Evolutionary conservation across 1,139 yeast species (phyloP), one percentile per base, ranked within the genome.

Genomic region (Sugiyamaella japonica): DNA sequence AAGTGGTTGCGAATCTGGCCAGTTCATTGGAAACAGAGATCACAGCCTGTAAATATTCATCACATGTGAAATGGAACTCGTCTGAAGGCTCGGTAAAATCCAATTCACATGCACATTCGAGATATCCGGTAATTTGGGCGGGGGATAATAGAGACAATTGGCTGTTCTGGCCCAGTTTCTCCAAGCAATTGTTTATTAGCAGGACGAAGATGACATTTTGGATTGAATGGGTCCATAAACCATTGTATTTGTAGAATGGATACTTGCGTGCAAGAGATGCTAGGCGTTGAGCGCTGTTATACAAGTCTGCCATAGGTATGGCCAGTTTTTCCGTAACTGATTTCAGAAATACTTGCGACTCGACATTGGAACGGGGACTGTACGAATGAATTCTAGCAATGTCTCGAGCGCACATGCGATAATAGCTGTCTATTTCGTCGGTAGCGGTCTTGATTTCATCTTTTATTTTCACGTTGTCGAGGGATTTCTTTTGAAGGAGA

Each of bases 11-110:
- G 39, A 70, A 59, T 17, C 73, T 59, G 1, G 70, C 58, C 40
- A 70, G 55, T 52, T 67, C 71, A 41, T 63, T 64, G 46, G 67
- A 56, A 43, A 70, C 55, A 3, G 64, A 51, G 13, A 70, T 59
- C 4, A 63, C 59, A 0, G 69, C 70, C 47, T 69, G 71, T 43
- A 70, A 57, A 53, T 70, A 70, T 31, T 70, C 71, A 34, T 66
- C 70, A 20, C 59, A 57, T 1, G 70, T 61, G 38, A 66, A 54
- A 38, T 62, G 63, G 49, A 65, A 65, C 10, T 45, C 50, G 52
- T 51, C 57, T 23, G 57, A 50, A 39, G 48, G 48, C 13, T 13
- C 43, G 54, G 53, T 28, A 13, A 42, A 32, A 10, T 48, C 53
- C 37, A 45, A 29, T 32, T 44, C 53, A 40, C 34, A 53, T 6